Conservation (phyloP, 139 green algal genomes). For the Micractinium conductrix region DNA sequence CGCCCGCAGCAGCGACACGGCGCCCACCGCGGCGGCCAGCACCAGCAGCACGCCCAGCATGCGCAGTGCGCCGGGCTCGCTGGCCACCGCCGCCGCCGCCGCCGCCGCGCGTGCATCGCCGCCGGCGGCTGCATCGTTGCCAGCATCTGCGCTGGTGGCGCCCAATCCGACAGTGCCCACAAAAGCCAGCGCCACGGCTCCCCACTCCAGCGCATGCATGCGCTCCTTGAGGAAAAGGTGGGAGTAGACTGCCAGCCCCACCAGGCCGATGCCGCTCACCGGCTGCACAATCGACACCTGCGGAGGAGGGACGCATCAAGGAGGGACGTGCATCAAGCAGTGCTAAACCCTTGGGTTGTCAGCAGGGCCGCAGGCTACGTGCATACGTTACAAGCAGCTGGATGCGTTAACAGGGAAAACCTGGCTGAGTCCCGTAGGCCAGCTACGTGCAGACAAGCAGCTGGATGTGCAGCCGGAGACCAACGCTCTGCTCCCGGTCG, state of each 20-base stretch:
- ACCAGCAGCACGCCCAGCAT: slow-evolving; percentile 47
- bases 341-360: too few relatives aligned
- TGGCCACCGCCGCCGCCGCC: not conserved
- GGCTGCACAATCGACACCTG: slow-evolving; percentile 92
- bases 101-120: not conserved
- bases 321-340: too few relatives aligned
- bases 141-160: slow-evolving; percentile 31
- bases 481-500: not conserved
- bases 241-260: slow-evolving; percentile 83
- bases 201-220: slow-evolving; percentile 68
- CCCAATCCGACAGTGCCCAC: slow-evolving; percentile 73
- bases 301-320: too few relatives aligned
- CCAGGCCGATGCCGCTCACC: slow-evolving; percentile 83
- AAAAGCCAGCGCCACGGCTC: slow-evolving; percentile 57
- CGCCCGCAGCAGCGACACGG: slow-evolving; percentile 33
- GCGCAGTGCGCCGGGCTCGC: slow-evolving; percentile 14
- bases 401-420: too few relatives aligned
- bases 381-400: not conserved
- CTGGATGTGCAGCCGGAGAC: not conserved
- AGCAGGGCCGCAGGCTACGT: not conserved
- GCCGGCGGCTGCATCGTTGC: not conserved
- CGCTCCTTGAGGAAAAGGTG: slow-evolving; percentile 87
- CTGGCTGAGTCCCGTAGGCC: too few relatives aligned
- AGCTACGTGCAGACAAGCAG: not conserved
- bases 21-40: slow-evolving; percentile 16